Evolutionary conservation across 2,329 filamentous ascomycete species (phyloP).

Genomic region (Hymenoscyphus repandus): DNA sequence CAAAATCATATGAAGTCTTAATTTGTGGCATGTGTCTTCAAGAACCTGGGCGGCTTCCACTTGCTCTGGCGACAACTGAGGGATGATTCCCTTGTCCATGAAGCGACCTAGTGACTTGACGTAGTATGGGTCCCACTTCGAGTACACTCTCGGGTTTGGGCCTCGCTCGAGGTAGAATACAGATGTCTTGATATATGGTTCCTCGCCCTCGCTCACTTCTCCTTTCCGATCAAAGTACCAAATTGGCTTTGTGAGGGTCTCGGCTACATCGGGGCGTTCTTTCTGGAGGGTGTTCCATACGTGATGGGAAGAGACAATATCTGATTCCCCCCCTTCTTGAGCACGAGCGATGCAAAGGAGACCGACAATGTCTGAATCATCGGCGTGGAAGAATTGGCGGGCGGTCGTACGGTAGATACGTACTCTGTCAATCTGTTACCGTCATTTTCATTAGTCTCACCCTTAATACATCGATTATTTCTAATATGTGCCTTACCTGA

Average conservation of each 20-base stretch:
- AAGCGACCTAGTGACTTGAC: slow-evolving; percentile 71
- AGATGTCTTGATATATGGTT: slow-evolving; percentile 66
- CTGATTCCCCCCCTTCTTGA: slow-evolving; percentile 75
- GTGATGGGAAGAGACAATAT: slow-evolving; percentile 71
- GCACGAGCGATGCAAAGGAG: slow-evolving; percentile 76
- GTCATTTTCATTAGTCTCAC: slow-evolving; percentile 9
- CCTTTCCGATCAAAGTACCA: slow-evolving; percentile 95
- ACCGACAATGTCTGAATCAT: slow-evolving; percentile 78
- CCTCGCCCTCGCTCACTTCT: slow-evolving; percentile 68
- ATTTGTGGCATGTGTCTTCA: slow-evolving; percentile 68
- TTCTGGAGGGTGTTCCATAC: slow-evolving; percentile 76
- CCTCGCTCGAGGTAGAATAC: slow-evolving; percentile 74
- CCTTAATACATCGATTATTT: slow-evolving; percentile 1
- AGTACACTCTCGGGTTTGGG: slow-evolving; percentile 63
- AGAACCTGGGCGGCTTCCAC: slow-evolving; percentile 61
- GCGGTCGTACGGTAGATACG: slow-evolving; percentile 88
- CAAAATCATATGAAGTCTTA: slow-evolving; percentile 78
- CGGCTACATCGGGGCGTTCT: slow-evolving; percentile 72
- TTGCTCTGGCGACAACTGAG: slow-evolving; percentile 65
- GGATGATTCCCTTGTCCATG: slow-evolving; percentile 67
- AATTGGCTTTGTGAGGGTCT: slow-evolving; percentile 67
- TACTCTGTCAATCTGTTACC: slow-evolving; percentile 67
- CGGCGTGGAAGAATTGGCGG: slow-evolving; percentile 78
- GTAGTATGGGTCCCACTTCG: slow-evolving; percentile 90
- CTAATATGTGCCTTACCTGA: slow-evolving; percentile 25